A percentile compares a stretch with the other conserved stretches of the same genome.
Evolutionary conservation across 2,329 filamentous ascomycete species (phyloP).

Genomic region (Magnaporthales sp.): DNA sequence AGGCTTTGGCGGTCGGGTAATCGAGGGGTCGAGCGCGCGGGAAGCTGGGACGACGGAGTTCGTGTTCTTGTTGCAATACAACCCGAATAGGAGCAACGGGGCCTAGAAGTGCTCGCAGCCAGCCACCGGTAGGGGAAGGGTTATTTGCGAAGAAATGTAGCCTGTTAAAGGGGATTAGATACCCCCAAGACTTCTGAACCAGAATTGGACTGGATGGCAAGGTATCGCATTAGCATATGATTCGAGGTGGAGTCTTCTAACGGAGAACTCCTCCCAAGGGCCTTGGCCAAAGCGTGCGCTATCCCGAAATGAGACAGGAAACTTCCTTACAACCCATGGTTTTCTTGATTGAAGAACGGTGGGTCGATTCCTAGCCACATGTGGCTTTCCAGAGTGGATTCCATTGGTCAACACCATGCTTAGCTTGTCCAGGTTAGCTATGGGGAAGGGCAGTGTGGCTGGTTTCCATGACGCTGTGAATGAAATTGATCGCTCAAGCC

Average conservation of each 20-base stretch:
- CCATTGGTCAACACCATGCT: neutral
- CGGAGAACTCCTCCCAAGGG: neutral
- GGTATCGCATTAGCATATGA: slow-evolving; percentile 1
- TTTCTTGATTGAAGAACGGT: neutral
- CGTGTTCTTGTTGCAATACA: neutral
- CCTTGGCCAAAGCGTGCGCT: neutral
- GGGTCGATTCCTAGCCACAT: neutral
- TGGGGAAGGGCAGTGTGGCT: neutral
- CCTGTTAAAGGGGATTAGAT: neutral
- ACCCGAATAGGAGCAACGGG: neutral
- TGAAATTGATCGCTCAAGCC: neutral
- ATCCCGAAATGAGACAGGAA: neutral
- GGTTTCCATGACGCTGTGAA: neutral
- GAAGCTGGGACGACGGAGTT: neutral
- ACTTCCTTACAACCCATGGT: neutral
- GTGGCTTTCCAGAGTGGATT: neutral
- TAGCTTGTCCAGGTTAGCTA: neutral
- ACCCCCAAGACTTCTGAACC: neutral
- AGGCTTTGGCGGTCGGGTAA: neutral
- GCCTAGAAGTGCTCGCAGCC: neutral
- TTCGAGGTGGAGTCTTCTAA: neutral
- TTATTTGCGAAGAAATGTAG: neutral
- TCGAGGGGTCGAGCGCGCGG: neutral
- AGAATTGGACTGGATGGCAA: neutral
- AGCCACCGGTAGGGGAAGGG: neutral